Base-by-base conservation (phyloP, 352 stramenopile genomes). In the Thraustotheca clavata region DNA sequence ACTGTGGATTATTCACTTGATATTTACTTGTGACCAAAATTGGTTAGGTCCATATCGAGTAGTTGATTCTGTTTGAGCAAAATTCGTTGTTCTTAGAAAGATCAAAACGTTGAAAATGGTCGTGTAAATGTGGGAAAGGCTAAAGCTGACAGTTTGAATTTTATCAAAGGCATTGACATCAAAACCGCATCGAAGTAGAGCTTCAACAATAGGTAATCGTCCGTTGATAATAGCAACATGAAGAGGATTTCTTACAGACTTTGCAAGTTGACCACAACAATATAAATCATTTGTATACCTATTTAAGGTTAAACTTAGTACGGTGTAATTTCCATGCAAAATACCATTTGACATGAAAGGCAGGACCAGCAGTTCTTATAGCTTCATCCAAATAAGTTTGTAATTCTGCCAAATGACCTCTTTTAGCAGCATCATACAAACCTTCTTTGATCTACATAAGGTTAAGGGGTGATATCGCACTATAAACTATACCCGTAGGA, bases 161-260 rank as follows among this genome's bases (percentile, higher is more conserved):
- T 91, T 91, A 33, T 93, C 83, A 4, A 80, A 48, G 33, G 82
- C 69, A 26, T 89, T 73, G 16, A 88, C 74, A 47, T 93, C 82
- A 60, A 93, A 93, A 47, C 73, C 65, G 0, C 68, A 73, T 36
- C 78, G 73, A 20, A 93, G 67, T 49, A 93, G 52, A 48, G 82
- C 75, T n/a, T 79, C 69, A 18, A 88, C 80, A 57, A 88, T 70
- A 18, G 86, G 75, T 0, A 76, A 59, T 27, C 88, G 79, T 57
- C 88, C 80, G 54, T 88, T 91, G 20, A 83, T 73, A 9, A 91
- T 70, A 0, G 83, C 83, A 4, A 88, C 79, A 22, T 93, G 83
- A 33, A 93, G 71, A 1, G 83, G 83, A 35, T 93, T 93, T 9
- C 77, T 79, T 27, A 82, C 79, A 34, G 72, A 80, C 34, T 54